phyloP scores from a whole-genome alignment of 208 protist species.

The Acanthamoeba triangularis region DNA sequence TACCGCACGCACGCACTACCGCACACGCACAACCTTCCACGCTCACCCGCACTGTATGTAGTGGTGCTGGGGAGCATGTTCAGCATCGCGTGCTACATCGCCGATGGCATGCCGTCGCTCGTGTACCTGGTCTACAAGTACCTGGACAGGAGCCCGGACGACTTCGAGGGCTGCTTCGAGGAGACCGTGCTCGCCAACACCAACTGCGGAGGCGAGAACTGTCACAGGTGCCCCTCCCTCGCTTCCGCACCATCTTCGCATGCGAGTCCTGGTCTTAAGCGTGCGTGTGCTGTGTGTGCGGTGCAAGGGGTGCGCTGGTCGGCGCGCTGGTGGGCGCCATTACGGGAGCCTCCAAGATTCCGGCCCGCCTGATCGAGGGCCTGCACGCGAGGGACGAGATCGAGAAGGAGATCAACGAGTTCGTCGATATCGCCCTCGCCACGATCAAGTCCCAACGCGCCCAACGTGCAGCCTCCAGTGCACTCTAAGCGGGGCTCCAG shows the following conservation, averaged over 20 bases:
- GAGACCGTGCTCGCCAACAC: slow-evolving; percentile 64
- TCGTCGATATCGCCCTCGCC: slow-evolving; percentile 58
- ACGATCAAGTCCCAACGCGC: neutral
- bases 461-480: neutral
- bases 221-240: neutral
- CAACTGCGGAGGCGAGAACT: slow-evolving; percentile 75
- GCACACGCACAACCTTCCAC: no score
- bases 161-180: slow-evolving; percentile 4
- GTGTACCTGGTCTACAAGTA: slow-evolving; percentile 76
- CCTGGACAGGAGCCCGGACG: neutral
- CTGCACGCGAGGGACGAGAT: slow-evolving; percentile 47
- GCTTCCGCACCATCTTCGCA: neutral
- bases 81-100: slow-evolving; percentile 73
- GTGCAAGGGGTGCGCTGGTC: neutral
- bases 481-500: neutral
- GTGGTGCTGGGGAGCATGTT: slow-evolving; percentile 46
- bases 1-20: no score
- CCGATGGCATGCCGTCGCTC: slow-evolving; percentile 35
- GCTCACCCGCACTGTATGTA: neutral
- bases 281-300: neutral
- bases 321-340: slow-evolving; percentile 56
- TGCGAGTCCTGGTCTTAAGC: neutral
- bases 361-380: slow-evolving; percentile 38
- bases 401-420: slow-evolving; percentile 71
- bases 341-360: slow-evolving; percentile 49